phyloP scores from a whole-genome alignment of 2,329 filamentous ascomycete species.

The Podosphaera fusca region DNA sequence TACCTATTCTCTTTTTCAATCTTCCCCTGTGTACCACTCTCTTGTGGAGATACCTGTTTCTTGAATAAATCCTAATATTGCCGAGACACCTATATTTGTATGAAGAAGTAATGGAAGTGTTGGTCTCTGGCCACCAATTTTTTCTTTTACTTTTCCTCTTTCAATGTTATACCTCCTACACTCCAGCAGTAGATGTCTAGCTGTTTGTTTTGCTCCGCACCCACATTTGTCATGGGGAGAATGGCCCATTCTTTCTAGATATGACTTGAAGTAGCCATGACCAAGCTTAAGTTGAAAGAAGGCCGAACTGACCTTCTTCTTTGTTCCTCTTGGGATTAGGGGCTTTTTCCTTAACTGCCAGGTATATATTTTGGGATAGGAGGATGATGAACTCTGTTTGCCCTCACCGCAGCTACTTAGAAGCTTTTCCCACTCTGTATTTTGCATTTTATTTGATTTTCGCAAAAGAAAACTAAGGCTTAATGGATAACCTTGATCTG shows the following conservation, averaged over 20 bases:
- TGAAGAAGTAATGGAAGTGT: not conserved
- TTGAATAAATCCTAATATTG: not conserved
- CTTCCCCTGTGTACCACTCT: not conserved
- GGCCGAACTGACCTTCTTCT: not conserved
- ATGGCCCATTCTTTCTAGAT: not conserved
- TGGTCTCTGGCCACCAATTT: not conserved
- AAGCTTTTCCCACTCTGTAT: not conserved
- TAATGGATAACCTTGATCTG: not conserved
- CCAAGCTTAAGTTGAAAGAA: conserved; percentile 1
- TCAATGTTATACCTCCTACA: not conserved
- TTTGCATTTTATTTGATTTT: not conserved
- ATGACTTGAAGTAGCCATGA: not conserved
- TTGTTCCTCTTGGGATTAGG: not conserved
- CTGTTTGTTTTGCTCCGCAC: not conserved
- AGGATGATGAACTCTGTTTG: conserved; percentile 12
- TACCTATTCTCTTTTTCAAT: not conserved
- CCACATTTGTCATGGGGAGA: not conserved
- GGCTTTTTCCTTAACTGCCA: conserved; percentile 14
- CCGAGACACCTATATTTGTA: not conserved
- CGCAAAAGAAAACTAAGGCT: not conserved
- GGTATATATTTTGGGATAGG: conserved; percentile 34
- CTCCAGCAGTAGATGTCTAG: not conserved
- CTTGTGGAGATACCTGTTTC: not conserved
- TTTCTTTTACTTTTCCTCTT: not conserved
- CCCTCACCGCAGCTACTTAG: too few species aligned